A percentile compares a stretch with the other conserved stretches of the same genome.
Evolutionary conservation across 208 protist genomes (phyloP).

Genomic region (Eutreptiella sp.): DNA sequence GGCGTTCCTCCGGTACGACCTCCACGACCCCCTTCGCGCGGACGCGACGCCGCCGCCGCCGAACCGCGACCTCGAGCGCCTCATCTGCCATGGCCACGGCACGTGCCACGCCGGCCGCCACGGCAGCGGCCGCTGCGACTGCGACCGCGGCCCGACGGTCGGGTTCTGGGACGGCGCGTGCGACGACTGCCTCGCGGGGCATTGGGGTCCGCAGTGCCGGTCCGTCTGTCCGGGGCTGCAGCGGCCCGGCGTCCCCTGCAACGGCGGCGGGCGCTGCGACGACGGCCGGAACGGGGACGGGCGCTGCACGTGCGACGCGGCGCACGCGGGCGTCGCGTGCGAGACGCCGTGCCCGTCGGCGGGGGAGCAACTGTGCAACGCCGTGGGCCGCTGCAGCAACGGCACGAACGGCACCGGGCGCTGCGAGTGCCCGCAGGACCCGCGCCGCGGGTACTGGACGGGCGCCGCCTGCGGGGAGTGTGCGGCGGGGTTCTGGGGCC

Average conservation of each 20-base stretch:
- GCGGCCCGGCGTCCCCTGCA: no score
- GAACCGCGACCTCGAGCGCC: no score
- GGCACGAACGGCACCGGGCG: neutral
- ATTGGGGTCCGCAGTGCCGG: no score
- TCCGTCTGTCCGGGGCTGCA: no score
- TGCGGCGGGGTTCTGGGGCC: neutral
- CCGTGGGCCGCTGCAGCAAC: neutral
- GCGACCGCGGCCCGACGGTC: conserved; percentile 8
- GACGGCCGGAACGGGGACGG: conserved; percentile 12
- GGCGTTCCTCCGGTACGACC: no score
- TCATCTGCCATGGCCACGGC: no score
- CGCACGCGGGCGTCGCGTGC: conserved; percentile 17
- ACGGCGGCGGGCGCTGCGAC: conserved; percentile 11
- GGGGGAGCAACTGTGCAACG: conserved; percentile 10
- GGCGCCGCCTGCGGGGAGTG: conserved; percentile 1
- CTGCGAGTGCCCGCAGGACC: neutral
- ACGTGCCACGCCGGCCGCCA: neutral
- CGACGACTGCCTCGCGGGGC: conserved; percentile 12
- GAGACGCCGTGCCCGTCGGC: conserved; percentile 4
- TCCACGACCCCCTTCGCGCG: no score
- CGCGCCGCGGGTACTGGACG: neutral
- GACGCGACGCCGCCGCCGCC: no score
- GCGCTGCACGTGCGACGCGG: conserved; percentile 16
- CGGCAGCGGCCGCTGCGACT: conserved; percentile 25
- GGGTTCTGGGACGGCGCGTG: neutral